Percentiles rank a stretch among this genome's conserved stretches.
phyloP scores from a whole-genome alignment of 768 basidiomycete species.

The Pleurotus citrinopileatus region DNA sequence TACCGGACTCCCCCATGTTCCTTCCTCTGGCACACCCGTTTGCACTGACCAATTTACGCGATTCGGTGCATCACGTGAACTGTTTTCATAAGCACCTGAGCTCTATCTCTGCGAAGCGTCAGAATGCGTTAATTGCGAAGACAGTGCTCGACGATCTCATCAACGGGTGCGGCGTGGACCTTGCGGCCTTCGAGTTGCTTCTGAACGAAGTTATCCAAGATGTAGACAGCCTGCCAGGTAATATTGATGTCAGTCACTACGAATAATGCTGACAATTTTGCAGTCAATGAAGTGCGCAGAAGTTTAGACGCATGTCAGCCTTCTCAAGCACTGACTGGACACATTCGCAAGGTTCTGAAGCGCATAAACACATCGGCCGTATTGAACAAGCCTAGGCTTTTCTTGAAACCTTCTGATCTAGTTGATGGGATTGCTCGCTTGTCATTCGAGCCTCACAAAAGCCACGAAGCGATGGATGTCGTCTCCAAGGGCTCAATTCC shows the following conservation, averaged over 20 bases:
- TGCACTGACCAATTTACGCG: conserved; percentile 46
- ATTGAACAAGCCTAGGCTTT: conserved; percentile 65
- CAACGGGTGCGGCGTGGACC: conserved; percentile 61
- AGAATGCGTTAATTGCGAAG: conserved; percentile 64
- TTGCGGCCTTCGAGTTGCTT: conserved; percentile 46
- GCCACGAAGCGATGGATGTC: conserved; percentile 51
- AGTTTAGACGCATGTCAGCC: conserved; percentile 64
- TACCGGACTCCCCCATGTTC: conserved; percentile 36
- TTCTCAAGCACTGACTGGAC: conserved; percentile 37
- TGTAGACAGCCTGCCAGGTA: conserved; percentile 31
- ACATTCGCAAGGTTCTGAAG: conserved; percentile 41
- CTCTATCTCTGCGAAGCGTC: conserved; percentile 51
- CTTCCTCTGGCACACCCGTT: conserved; percentile 65
- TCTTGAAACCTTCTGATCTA: conserved; percentile 72
- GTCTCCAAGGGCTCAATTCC: conserved; percentile 57
- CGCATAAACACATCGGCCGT: conserved; percentile 45
- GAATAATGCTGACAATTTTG: conserved; percentile 6
- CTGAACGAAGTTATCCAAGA: conserved; percentile 38
- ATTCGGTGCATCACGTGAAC: conserved; percentile 54
- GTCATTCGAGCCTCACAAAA: conserved; percentile 25
- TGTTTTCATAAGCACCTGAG: conserved; percentile 53
- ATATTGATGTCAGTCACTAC: conserved; percentile 14
- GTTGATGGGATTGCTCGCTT: conserved; percentile 56
- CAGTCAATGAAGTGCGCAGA: conserved; percentile 49
- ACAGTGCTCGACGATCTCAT: conserved; percentile 61